A percentile compares a stretch with the other conserved stretches of the same genome.
phyloP scores from a whole-genome alignment of 108 stramenopile species.

The Poteriospumella lacustris region DNA sequence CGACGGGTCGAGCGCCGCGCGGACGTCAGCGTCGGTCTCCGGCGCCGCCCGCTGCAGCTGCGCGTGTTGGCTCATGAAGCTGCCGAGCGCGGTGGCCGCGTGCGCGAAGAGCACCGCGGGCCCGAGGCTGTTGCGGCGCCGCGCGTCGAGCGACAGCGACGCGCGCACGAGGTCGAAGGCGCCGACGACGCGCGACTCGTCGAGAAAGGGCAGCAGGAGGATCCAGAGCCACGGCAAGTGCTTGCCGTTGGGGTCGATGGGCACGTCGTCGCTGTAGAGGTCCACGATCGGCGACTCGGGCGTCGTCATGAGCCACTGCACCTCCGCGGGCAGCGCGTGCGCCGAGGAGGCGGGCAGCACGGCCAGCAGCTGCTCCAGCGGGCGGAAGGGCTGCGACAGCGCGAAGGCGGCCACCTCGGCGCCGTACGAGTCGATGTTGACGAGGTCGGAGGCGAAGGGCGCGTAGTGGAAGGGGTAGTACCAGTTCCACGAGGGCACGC shows the following conservation, averaged over 20 bases:
- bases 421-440: constrained; percentile 79
- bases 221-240: constrained; percentile 98
- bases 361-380: constrained; percentile 93
- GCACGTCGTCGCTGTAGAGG: constrained; percentile 86
- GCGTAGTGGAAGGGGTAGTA: constrained; percentile 97
- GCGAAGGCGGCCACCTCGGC: constrained; percentile 69
- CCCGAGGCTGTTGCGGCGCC: neutral
- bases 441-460: constrained; percentile 93
- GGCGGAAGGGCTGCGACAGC: constrained; percentile 79
- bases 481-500: constrained; percentile 92
- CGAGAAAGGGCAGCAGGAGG: constrained; percentile 93
- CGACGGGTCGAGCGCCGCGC: neutral
- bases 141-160: neutral
- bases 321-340: constrained; percentile 85
- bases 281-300: constrained; percentile 86
- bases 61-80: neutral
- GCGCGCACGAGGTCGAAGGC: constrained; percentile 46
- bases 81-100: neutral
- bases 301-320: constrained; percentile 80
- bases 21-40: neutral
- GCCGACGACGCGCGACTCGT: constrained; percentile 76
- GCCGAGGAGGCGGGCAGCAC: constrained; percentile 86
- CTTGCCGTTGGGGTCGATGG: constrained; percentile 95
- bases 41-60: neutral
- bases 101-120: neutral